Conservation (phyloP, 257 asterid species). For the Ballota nigra region DNA sequence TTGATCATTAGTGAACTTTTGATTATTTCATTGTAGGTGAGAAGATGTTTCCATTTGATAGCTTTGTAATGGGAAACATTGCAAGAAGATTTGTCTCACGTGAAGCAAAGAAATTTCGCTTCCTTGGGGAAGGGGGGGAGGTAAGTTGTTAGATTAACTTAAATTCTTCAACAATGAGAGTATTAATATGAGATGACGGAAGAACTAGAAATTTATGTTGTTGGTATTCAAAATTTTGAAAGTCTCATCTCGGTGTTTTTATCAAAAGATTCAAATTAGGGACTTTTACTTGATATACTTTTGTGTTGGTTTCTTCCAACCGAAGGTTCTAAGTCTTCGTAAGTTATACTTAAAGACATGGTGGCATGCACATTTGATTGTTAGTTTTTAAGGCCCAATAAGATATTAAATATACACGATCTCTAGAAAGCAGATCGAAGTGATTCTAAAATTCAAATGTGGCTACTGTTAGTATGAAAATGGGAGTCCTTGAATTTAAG, state of each 20-base stretch:
- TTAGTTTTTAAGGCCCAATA: no score
- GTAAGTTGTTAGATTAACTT: conserved; percentile 48
- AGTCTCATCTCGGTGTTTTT: neutral
- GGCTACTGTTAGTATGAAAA: no score
- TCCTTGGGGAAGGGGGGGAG: conserved; percentile 68
- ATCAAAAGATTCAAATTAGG: neutral
- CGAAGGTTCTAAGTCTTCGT: no score
- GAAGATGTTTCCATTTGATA: conserved; percentile 38
- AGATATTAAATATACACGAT: no score
- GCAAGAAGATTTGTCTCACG: conserved; percentile 68
- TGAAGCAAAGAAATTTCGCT: conserved; percentile 58
- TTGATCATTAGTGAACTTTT: neutral
- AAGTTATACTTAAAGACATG: no score
- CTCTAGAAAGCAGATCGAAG: no score
- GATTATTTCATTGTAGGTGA: conserved; percentile 41
- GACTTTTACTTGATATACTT: neutral
- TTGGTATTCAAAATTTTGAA: neutral
- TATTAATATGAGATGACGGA: conserved; percentile 2
- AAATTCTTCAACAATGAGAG: no score
- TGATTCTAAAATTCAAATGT: no score
- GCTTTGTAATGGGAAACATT: conserved; percentile 41
- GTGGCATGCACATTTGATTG: no score
- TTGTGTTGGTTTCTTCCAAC: conserved; percentile 27
- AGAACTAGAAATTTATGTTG: conserved; percentile 1
- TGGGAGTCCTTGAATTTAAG: no score